phyloP scores from a whole-genome alignment of 2,329 filamentous ascomycete species.

The Graphilbum fragrans region DNA sequence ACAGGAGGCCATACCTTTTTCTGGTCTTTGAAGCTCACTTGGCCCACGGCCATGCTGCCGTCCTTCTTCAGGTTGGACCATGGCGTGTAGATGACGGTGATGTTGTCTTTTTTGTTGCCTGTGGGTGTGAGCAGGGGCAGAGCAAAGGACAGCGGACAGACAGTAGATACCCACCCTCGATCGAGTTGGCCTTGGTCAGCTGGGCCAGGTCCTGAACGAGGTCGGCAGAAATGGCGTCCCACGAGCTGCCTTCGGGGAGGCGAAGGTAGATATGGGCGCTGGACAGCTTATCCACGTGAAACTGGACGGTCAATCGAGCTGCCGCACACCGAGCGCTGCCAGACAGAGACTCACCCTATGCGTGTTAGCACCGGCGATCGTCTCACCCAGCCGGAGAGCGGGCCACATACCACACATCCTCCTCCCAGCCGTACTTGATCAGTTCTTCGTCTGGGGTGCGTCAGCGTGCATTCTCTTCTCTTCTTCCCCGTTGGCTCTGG shows the following conservation, averaged over 20 bases:
- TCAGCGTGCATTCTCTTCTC: neutral
- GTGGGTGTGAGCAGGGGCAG: neutral
- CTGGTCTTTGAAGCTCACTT: constrained; percentile 86
- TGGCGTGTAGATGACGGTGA: constrained; percentile 93
- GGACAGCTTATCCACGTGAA: constrained; percentile 95
- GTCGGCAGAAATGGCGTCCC: constrained; percentile 67
- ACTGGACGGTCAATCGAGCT: constrained; percentile 36
- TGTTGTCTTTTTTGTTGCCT: constrained; percentile 98
- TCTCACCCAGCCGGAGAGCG: too few species aligned
- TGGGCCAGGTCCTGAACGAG: constrained; percentile 86
- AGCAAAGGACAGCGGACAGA: neutral
- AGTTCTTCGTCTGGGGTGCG: constrained; percentile 74
- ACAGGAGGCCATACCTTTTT: constrained; percentile 39
- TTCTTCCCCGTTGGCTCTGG: neutral
- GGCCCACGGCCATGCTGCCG: constrained; percentile 87
- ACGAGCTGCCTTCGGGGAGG: constrained; percentile 62
- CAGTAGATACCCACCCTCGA: constrained; percentile 53
- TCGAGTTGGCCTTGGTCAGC: constrained; percentile 96
- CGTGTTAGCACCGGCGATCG: too few species aligned
- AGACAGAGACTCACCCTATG: neutral
- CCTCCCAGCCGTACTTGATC: constrained; percentile 87
- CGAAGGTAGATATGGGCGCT: constrained; percentile 94
- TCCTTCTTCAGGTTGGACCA: constrained; percentile 93
- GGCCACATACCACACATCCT: constrained; percentile 79
- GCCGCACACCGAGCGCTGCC: neutral